Evolutionary conservation across 169 alveolate genomes (phyloP).

Genomic region (Eimeria mitis): DNA sequence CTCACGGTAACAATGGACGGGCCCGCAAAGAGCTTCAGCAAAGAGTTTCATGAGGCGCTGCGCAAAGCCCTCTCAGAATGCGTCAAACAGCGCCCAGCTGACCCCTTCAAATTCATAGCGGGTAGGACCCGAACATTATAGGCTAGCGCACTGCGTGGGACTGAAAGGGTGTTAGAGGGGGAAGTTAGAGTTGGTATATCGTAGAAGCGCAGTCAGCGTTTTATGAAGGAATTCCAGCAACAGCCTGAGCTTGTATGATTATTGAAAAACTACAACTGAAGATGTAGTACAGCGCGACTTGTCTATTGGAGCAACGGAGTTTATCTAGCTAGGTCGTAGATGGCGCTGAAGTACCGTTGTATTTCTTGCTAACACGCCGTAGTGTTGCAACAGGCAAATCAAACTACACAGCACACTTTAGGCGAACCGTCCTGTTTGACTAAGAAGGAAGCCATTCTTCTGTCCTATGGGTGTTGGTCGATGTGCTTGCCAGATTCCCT

Average conservation of each 20-base stretch:
- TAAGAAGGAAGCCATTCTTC: background rate
- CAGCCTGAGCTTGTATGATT: background rate
- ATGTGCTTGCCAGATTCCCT: conserved; percentile 7
- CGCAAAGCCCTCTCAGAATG: conserved; percentile 50
- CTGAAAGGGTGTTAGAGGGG: background rate
- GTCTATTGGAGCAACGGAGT: background rate
- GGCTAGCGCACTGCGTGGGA: background rate
- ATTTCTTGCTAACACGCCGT: background rate
- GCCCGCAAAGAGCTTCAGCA: conserved; percentile 21
- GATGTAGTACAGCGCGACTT: background rate
- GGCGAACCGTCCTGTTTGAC: background rate
- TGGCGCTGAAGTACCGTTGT: background rate
- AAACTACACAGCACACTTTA: background rate
- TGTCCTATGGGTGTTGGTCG: background rate
- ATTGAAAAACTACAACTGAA: background rate
- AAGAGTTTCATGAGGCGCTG: conserved; percentile 58
- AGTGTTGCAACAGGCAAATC: background rate
- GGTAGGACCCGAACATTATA: background rate
- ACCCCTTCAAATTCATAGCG: conserved; percentile 63
- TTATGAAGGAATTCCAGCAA: background rate
- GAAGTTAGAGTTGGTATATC: background rate
- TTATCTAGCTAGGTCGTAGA: background rate
- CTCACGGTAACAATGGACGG: background rate
- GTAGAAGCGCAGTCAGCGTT: background rate
- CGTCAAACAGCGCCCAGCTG: conserved; percentile 44